phyloP scores from a whole-genome alignment of 345 rosid species.

The Cardamine occulta region DNA sequence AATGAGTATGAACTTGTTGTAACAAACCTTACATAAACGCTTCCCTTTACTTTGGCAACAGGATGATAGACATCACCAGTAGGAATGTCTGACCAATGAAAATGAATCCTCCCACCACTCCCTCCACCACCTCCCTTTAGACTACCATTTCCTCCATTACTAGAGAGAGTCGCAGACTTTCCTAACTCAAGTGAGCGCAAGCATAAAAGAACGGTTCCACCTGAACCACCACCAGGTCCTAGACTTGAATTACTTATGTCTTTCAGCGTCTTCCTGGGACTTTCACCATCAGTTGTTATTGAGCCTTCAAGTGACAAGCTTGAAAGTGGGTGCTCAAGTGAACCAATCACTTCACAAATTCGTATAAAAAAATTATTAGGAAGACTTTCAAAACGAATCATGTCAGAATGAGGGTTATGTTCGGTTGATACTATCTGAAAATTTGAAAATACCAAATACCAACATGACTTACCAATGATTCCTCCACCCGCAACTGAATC shows the following conservation, averaged over 20 bases:
- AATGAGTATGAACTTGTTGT: slow-evolving; percentile 1
- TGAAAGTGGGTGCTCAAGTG: slow-evolving; percentile 79
- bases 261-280: slow-evolving; percentile 60
- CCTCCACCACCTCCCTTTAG: slow-evolving; percentile 88
- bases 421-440: slow-evolving; percentile 7
- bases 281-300: slow-evolving; percentile 80
- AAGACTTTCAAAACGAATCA: not conserved
- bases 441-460: not conserved
- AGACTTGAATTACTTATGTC: slow-evolving; percentile 46
- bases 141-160: slow-evolving; percentile 84
- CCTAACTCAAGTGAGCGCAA: slow-evolving; percentile 58
- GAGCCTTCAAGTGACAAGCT: slow-evolving; percentile 80
- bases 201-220: slow-evolving; percentile 88
- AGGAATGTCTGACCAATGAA: slow-evolving; percentile 86
- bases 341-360: slow-evolving; percentile 81
- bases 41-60: slow-evolving; percentile 80
- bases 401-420: not conserved
- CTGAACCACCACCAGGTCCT: slow-evolving; percentile 96
- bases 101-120: slow-evolving; percentile 94
- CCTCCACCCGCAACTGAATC: slow-evolving; percentile 91
- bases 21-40: slow-evolving; percentile 70
- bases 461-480: slow-evolving; percentile 63
- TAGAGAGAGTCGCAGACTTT: slow-evolving; percentile 60
- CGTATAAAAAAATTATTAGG: slow-evolving; percentile 17
- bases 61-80: slow-evolving; percentile 77